Base-by-base conservation (phyloP, 495 filamentous ascomycete species). In the Tuber borchii region DNA sequence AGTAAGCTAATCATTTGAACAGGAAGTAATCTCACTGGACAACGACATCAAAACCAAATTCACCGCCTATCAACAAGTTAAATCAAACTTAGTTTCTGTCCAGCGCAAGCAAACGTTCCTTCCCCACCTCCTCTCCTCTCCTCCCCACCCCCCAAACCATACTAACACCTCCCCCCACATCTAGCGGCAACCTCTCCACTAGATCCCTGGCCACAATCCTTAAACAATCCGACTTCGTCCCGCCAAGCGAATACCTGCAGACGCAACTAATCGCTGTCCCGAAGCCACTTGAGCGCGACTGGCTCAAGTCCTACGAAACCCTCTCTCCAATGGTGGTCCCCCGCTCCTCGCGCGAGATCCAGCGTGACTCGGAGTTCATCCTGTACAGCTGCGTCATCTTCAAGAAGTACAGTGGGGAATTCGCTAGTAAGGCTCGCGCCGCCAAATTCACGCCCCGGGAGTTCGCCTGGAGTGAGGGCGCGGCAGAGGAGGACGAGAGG, bases 31-130 rank as follows among this genome's bases (percentile, higher is more conserved):
- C 61, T 93, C 92, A 72, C 93, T 94, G 83, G 95, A 97, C 86
- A 97, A 92, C 83, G 95, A 97, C 83, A 93, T 97, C 85, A 95
- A 96, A 83, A 87, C 87, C 82, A 97, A 97, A 85, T 94, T 93
- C 87, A 90, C 88, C 83, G 93, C 97, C 84, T 97, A 97, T 87
- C 97, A 95, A 83, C 87, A 90, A 78, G 88, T 92, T 82, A 97
- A 97, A 87, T 91, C 91, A 76, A 92, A 88, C 74, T 88, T 97
- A 69, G 89, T 90, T 9, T 85, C 90, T 14, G 87, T 97, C 26
- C 91, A 97, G 85, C 90, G 94, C 75, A 94, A 90, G 84, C 93
- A 96, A 85, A 95, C 92, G 73, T 96, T 94, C 76, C 97, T 97
- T 84, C 91, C 97, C 70, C 39, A 4, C 39, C 39, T 40, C 39